phyloP scores from a whole-genome alignment of 257 asterid genomes.

The Galeopsis tetrahit region DNA sequence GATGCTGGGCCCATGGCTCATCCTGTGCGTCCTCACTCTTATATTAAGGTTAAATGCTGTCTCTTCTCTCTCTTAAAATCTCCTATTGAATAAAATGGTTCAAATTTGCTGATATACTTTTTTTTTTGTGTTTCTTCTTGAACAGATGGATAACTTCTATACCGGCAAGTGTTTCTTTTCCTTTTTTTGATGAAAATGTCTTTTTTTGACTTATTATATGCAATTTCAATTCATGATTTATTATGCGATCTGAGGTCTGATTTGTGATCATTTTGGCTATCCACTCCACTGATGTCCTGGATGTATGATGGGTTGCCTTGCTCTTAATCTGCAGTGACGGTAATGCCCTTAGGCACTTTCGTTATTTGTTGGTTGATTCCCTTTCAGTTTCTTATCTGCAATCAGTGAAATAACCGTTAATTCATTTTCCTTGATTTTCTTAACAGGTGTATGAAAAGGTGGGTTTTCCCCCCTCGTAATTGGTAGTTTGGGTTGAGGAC shows the following conservation, averaged over 20 bases:
- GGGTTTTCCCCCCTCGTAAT: conserved; percentile 20
- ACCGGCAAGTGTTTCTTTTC: conserved; percentile 57
- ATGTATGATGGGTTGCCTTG: conserved; percentile 40
- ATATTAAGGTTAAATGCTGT: conserved; percentile 58
- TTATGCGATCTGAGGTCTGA: conserved; percentile 17
- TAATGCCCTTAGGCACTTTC: conserved; percentile 36
- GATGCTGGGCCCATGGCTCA: conserved; percentile 97
- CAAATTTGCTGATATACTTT: conserved; percentile 28
- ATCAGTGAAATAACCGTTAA: conserved; percentile 30
- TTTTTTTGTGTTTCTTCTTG: conserved; percentile 29
- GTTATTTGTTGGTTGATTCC: conserved; percentile 14
- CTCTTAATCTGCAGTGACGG: conserved; percentile 70
- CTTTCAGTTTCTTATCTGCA: conserved; percentile 24
- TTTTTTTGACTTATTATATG: conserved; percentile 16
- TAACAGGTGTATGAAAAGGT: conserved; percentile 83
- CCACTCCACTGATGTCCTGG: conserved; percentile 36
- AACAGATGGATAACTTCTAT: conserved; percentile 91
- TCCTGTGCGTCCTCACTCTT: conserved; percentile 88
- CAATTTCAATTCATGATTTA: neutral
- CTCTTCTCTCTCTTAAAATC: neutral
- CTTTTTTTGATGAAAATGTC: neutral
- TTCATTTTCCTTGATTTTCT: conserved; percentile 34
- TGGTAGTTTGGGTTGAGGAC: conserved; percentile 9
- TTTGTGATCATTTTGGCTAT: conserved; percentile 37
- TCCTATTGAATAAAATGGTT: conserved; percentile 9